Percentiles rank a stretch among this genome's conserved stretches.
Conservation (phyloP, 2,329 filamentous ascomycete species). For the Colletotrichum echinochloae region DNA sequence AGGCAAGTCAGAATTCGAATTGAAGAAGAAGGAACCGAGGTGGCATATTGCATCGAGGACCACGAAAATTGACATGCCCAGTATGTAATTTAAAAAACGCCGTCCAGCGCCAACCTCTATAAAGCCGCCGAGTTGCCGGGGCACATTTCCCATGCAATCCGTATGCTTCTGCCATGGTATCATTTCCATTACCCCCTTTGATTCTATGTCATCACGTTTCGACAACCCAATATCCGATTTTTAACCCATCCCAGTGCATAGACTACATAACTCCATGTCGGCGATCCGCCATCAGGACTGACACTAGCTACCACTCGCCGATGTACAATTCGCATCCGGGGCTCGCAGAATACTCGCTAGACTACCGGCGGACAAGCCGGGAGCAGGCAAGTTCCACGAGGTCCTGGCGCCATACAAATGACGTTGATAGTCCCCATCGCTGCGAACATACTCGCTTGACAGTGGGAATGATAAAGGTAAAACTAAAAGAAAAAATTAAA, state of each 20-base stretch:
- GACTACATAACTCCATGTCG: slow-evolving; percentile 23
- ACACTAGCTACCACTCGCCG: neutral
- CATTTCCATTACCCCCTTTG: slow-evolving; percentile 12
- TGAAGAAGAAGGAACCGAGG: neutral
- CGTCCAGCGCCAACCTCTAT: neutral
- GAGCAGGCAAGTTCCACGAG: neutral
- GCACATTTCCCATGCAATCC: slow-evolving; percentile 34
- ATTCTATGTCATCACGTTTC: slow-evolving; percentile 26
- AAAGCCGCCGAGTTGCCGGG: neutral
- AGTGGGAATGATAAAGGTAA: neutral
- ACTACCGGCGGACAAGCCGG: neutral
- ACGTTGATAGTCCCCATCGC: neutral
- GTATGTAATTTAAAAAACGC: slow-evolving; percentile 19
- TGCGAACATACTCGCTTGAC: neutral
- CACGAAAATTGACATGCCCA: neutral
- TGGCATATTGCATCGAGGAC: slow-evolving; percentile 26
- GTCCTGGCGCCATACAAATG: neutral
- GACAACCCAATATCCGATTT: slow-evolving; percentile 10
- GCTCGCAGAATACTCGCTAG: neutral
- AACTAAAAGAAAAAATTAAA: neutral
- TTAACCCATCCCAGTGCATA: neutral
- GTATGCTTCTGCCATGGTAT: slow-evolving; percentile 37
- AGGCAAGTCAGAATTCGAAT: neutral
- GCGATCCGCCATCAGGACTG: neutral
- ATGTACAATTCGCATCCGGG: neutral